Percentiles rank a stretch among this genome's conserved stretches.
phyloP scores from a whole-genome alignment of 73 alveolate genomes.

The Tetrahymena thermophila region DNA sequence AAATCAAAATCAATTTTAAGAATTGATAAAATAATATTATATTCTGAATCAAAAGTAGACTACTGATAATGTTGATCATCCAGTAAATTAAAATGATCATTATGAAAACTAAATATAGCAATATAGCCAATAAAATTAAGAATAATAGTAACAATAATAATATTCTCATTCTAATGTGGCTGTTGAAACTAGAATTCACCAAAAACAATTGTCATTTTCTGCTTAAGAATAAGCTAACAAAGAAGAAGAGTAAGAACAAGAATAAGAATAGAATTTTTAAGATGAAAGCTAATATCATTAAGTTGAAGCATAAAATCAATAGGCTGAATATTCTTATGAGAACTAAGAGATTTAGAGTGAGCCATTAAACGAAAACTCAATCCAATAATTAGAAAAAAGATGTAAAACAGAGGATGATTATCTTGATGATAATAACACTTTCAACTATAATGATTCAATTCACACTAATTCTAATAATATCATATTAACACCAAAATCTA shows the following conservation, averaged over 20 bases:
- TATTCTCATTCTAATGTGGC: background rate
- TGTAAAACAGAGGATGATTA: background rate
- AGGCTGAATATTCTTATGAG: background rate
- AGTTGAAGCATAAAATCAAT: background rate
- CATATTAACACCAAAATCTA: background rate
- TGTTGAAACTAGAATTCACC: background rate
- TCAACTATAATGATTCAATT: background rate
- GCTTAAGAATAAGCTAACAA: background rate
- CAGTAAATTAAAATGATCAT: no score
- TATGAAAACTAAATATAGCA: background rate
- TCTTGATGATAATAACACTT: background rate
- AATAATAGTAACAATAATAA: background rate
- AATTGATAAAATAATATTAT: no score
- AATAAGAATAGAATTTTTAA: background rate
- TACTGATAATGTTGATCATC: background rate
- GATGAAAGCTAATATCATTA: background rate
- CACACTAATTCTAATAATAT: background rate
- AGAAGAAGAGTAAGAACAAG: background rate
- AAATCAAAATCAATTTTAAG: background rate
- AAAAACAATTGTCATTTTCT: background rate
- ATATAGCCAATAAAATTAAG: background rate
- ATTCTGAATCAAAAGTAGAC: no score
- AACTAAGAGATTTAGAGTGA: background rate
- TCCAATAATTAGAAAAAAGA: background rate
- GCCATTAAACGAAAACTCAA: background rate